A percentile compares a stretch with the other conserved stretches of the same genome.
Conservation (phyloP, 257 asterid species). For the Solanum lignicaule region DNA sequence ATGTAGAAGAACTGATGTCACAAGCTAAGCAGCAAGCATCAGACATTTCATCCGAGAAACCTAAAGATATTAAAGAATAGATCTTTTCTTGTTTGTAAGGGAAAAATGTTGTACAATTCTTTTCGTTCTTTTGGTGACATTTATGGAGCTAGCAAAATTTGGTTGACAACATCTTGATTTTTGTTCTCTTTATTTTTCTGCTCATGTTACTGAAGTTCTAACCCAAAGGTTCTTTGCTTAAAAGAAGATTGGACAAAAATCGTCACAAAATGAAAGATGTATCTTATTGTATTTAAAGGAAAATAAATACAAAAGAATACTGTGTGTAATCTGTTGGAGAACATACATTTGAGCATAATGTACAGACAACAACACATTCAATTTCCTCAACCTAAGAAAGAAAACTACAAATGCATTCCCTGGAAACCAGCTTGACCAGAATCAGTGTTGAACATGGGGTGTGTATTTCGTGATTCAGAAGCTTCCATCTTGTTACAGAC, state of each 20-base stretch:
- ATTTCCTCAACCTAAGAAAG: neutral
- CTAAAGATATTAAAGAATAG: neutral
- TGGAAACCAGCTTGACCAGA: neutral
- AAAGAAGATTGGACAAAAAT: neutral
- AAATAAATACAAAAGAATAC: neutral
- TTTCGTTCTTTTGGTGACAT: neutral
- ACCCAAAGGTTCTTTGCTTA: neutral
- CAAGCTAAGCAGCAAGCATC: constrained; percentile 21
- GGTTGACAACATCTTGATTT: neutral
- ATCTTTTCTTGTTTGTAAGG: neutral
- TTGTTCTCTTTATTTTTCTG: neutral
- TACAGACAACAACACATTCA: neutral
- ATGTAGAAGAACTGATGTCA: constrained; percentile 42
- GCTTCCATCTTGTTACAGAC: neutral
- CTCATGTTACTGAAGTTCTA: neutral
- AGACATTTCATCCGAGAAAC: neutral
- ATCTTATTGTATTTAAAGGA: neutral
- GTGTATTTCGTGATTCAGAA: neutral
- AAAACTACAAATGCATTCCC: neutral
- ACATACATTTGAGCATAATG: neutral
- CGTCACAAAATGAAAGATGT: neutral
- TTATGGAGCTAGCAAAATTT: neutral
- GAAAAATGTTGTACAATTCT: neutral
- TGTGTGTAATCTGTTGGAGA: neutral
- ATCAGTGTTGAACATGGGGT: neutral